Evolutionary conservation across 345 rosid species (phyloP), one percentile per base, ranked within the genome.

Genomic region (Brassica juncea): DNA sequence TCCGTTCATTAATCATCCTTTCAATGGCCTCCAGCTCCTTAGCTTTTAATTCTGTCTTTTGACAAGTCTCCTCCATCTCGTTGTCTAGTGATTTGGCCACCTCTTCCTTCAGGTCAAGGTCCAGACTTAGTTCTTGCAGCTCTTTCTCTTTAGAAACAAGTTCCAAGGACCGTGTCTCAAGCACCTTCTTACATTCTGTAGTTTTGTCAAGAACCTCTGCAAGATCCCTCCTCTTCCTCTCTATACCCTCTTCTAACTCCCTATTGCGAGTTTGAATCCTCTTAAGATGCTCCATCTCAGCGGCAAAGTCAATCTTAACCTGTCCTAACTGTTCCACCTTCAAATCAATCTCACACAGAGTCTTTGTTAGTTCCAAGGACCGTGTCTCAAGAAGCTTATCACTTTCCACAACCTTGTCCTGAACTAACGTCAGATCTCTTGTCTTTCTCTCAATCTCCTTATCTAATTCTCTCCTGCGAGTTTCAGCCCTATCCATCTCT

Each of bases 61-160:
- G 12, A 65, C 49, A 11, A 4, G 25, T 54, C 1, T 71, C 76
- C 32, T 21, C 31, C 64, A 79, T 7, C 9, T 55, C 55, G 11
- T 35, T 37, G 2, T 63, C n/a, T 27, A 70, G 35, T 49, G 81
- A 70, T 8, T 3, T 28, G 30, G 27, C 65, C 64, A 5, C 12
- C 3, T 64, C 9, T 34, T 37, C 39, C 39, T 3, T 67, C 72
- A 65, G 32, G 52, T 72, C 73, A 65, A 57, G 68, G 44, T 78
- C 81, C 31, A 65, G 16, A 57, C 4, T 16, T 44, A 72, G 61
- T 57, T 1, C 61, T 7, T 37, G 15, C 76, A 71, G 65, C 59
- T 71, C 47, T 55, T 55, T 78, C 52, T 37, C 44, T 72, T 55
- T 78, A 65, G 67, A 71, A 64, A 35, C 69, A 35, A 78, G 15